phyloP scores from a whole-genome alignment of 441 rosid species.

The Melastoma candidum region DNA sequence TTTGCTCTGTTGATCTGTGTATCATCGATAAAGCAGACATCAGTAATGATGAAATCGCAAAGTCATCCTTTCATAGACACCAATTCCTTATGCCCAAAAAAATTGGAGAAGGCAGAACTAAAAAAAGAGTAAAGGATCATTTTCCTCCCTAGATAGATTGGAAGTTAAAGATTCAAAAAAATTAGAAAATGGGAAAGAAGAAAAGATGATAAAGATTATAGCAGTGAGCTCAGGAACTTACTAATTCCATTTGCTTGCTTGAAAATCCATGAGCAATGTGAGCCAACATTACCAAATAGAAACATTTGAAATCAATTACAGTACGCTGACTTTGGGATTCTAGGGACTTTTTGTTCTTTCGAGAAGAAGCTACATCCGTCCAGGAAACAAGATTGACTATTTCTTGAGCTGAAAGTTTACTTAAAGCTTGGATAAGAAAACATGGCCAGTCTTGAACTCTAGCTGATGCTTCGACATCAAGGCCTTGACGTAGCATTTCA shows the following conservation, averaged over 20 bases:
- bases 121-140: too few relatives aligned
- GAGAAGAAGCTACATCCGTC: constrained; percentile 54
- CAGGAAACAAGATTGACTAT: constrained; percentile 86
- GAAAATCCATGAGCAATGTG: constrained; percentile 88
- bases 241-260: constrained; percentile 67
- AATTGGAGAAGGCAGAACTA: too few relatives aligned
- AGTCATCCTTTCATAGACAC: too few relatives aligned
- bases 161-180: background rate
- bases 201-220: constrained; percentile 7
- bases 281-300: constrained; percentile 61
- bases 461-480: constrained; percentile 75
- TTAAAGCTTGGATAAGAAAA: constrained; percentile 67
- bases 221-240: constrained; percentile 21
- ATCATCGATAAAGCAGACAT: constrained; percentile 1
- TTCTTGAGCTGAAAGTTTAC: constrained; percentile 70
- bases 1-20: constrained; percentile 71
- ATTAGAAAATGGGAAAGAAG: background rate
- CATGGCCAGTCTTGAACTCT: constrained; percentile 86
- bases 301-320: constrained; percentile 70
- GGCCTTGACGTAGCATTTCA: constrained; percentile 86
- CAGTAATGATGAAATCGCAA: too few relatives aligned
- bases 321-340: constrained; percentile 91
- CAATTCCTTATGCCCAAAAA: too few relatives aligned
- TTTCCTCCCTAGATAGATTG: too few relatives aligned
- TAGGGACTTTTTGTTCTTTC: constrained; percentile 84